Conservation (phyloP, 768 basidiomycete species). For the Naganishia vishniacii region DNA sequence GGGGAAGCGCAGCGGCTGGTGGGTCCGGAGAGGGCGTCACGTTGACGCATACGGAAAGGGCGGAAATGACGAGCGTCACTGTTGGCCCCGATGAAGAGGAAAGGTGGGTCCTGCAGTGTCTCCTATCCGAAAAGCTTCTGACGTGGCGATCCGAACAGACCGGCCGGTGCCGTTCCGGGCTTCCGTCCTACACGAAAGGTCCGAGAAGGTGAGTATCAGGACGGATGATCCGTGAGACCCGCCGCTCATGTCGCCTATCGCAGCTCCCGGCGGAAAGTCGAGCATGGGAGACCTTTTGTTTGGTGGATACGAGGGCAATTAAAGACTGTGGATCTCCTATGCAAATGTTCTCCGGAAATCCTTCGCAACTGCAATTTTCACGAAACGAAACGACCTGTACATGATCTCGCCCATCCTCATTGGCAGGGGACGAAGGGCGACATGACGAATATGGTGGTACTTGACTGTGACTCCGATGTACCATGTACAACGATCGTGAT, state of each 20-base stretch:
- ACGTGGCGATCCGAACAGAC: background rate
- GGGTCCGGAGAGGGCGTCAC: constrained; percentile 29
- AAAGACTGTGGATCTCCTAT: too few relatives aligned
- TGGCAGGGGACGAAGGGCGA: too few relatives aligned
- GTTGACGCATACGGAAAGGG: constrained; percentile 38
- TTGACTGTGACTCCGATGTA: too few relatives aligned
- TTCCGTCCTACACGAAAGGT: constrained; percentile 42
- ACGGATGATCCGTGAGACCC: background rate
- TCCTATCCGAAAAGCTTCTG: background rate
- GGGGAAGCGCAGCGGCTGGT: background rate
- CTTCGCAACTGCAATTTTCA: too few relatives aligned
- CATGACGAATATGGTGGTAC: too few relatives aligned
- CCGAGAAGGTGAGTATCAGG: constrained; percentile 37
- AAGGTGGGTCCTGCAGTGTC: constrained; percentile 12
- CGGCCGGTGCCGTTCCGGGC: background rate
- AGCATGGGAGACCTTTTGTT: constrained; percentile 15
- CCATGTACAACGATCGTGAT: too few relatives aligned
- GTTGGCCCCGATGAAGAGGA: constrained; percentile 32
- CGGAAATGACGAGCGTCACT: constrained; percentile 39
- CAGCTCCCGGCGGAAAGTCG: constrained; percentile 24
- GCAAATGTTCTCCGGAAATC: too few relatives aligned
- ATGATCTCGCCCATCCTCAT: too few relatives aligned
- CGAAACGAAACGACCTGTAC: too few relatives aligned
- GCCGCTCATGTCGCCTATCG: background rate
- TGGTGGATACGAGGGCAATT: constrained; percentile 16